Percentiles rank a stretch among this genome's conserved stretches.
These are phyloP conservation scores for Inga oerstediana DNA, from an alignment of 306 rosid genomes.

Conservation along the genomic window DNA sequence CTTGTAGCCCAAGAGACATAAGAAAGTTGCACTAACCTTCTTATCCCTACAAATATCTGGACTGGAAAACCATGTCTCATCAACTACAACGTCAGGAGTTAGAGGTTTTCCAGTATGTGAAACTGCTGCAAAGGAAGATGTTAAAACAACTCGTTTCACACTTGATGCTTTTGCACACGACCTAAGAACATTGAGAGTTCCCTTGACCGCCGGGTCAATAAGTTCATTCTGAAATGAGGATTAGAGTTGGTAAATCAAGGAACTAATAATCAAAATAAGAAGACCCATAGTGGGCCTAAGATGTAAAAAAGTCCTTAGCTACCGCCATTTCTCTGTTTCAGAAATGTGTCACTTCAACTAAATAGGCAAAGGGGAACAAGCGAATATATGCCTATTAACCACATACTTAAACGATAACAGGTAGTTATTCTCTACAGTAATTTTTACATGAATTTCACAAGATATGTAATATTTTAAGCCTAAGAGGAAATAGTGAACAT, in stretches of 20 bases:
- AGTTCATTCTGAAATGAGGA: constrained; percentile 19
- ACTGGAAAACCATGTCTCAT: constrained; percentile 18
- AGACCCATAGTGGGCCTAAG: neutral
- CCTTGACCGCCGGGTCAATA: constrained; percentile 9
- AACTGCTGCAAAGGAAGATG: constrained; percentile 14
- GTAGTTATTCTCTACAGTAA: neutral
- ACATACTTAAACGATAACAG: neutral
- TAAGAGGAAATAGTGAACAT: neutral
- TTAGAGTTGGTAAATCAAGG: neutral
- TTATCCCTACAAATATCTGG: neutral
- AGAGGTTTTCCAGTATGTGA: neutral
- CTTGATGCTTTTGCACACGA: constrained; percentile 15
- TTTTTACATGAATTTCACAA: neutral
- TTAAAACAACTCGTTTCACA: constrained; percentile 15
- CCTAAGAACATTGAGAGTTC: constrained; percentile 22
- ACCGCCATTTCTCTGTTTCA: neutral
- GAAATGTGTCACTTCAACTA: neutral
- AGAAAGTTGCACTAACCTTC: neutral
- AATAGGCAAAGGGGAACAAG: neutral
- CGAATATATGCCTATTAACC: neutral
- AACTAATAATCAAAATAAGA: neutral
- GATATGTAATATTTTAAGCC: neutral
- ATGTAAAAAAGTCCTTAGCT: neutral
- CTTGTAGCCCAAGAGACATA: neutral
- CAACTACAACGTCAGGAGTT: constrained; percentile 10